Percentiles rank a stretch among this genome's conserved stretches.
Conservation (phyloP, 2,329 filamentous ascomycete genomes). For the Beauveria sp. region DNA sequence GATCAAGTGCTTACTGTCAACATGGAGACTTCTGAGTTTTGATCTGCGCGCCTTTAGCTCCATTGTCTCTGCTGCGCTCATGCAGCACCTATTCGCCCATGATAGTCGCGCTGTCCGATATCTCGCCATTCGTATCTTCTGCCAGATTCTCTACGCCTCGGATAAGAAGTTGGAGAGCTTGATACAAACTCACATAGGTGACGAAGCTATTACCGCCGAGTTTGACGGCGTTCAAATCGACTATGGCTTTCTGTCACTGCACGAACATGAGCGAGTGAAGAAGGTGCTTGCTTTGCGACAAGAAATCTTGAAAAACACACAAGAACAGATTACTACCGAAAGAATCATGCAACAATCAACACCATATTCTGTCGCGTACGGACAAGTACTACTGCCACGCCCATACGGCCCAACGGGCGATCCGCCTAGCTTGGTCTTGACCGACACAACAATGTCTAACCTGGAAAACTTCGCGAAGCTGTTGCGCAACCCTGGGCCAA, state of each 20-base stretch:
- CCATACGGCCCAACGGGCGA: conserved; percentile 41
- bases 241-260: conserved; percentile 62
- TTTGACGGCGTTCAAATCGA: conserved; percentile 74
- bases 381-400: conserved; percentile 58
- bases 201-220: conserved; percentile 53
- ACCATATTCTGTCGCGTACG: conserved; percentile 55
- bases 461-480: conserved; percentile 59
- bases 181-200: conserved; percentile 56
- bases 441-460: conserved; percentile 65
- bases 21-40: conserved; percentile 73
- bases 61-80: conserved; percentile 55
- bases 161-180: conserved; percentile 72
- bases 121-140: conserved; percentile 74
- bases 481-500: conserved; percentile 60
- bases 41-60: conserved; percentile 61
- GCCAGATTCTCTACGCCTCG: conserved; percentile 68
- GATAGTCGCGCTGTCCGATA: conserved; percentile 59
- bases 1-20: conserved; percentile 31
- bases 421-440: conserved; percentile 53
- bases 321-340: neutral
- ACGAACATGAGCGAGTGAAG: conserved; percentile 47
- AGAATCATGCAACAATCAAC: conserved; percentile 40
- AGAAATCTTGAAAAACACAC: conserved; percentile 23
- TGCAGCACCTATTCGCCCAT: conserved; percentile 63
- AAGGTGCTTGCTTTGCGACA: conserved; percentile 35